Percentiles rank a stretch among this genome's conserved stretches.
Conservation (phyloP, 352 stramenopile genomes). For the Globisporangium barbulae region DNA sequence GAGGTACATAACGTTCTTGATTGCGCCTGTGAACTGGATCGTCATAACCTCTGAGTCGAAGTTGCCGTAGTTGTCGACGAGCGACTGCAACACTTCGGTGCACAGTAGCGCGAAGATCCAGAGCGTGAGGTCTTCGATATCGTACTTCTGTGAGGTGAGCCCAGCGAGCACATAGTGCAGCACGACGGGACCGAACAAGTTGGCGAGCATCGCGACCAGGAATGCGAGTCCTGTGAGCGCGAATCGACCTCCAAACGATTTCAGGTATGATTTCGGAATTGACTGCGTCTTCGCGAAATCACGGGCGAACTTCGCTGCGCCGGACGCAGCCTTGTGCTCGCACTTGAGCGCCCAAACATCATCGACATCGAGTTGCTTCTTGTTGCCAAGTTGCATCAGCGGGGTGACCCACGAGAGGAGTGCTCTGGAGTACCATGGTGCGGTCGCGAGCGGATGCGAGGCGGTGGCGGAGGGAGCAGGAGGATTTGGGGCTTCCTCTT, state of each 20-base stretch:
- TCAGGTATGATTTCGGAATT: slow-evolving; percentile 30
- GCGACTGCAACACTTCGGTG: slow-evolving; percentile 48
- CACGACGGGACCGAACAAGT: slow-evolving; percentile 50
- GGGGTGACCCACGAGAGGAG: slow-evolving; percentile 51
- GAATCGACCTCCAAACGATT: slow-evolving; percentile 32
- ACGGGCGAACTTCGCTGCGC: slow-evolving; percentile 22
- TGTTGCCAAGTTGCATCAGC: slow-evolving; percentile 39
- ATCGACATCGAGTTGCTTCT: slow-evolving; percentile 36
- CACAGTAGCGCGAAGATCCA: slow-evolving; percentile 47
- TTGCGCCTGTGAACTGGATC: slow-evolving; percentile 43
- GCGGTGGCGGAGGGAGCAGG: neutral
- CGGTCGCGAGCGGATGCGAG: neutral
- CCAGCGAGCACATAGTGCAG: slow-evolving; percentile 37
- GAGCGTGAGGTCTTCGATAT: slow-evolving; percentile 17
- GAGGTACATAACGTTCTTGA: slow-evolving; percentile 54
- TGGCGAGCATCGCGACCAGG: slow-evolving; percentile 45
- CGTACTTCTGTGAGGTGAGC: slow-evolving; percentile 25
- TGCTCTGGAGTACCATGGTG: slow-evolving; percentile 26
- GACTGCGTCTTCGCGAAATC: slow-evolving; percentile 29
- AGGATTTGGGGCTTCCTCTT: no score
- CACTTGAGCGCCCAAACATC: slow-evolving; percentile 44
- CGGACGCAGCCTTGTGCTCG: slow-evolving; percentile 24
- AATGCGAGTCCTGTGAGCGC: slow-evolving; percentile 38
- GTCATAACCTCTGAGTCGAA: slow-evolving; percentile 49
- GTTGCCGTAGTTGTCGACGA: slow-evolving; percentile 46